phyloP scores from a whole-genome alignment of 495 filamentous ascomycete species.

The Penicillium diatomitis region DNA sequence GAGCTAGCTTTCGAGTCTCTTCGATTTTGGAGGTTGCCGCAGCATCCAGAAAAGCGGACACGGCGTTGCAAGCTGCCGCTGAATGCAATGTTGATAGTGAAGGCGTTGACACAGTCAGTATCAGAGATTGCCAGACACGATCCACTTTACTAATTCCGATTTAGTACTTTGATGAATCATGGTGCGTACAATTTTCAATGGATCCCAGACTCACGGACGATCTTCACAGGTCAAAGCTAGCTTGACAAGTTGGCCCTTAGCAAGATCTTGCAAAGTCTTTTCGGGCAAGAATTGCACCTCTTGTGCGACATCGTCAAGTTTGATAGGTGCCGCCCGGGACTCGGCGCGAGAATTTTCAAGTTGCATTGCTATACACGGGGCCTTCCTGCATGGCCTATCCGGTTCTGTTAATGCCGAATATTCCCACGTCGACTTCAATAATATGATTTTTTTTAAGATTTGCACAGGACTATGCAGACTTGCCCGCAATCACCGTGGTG shows the following conservation, averaged over 20 bases:
- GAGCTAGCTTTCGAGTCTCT: constrained; percentile 28
- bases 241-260: constrained; percentile 31
- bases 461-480: constrained; percentile 7
- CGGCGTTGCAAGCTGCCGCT: constrained; percentile 35
- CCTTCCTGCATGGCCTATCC: constrained; percentile 10
- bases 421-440: too few species aligned
- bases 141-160: constrained; percentile 23
- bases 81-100: constrained; percentile 33
- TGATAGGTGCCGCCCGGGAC: constrained; percentile 4
- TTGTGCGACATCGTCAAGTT: constrained; percentile 30
- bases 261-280: constrained; percentile 27
- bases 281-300: constrained; percentile 32
- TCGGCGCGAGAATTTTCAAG: constrained; percentile 9
- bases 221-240: constrained; percentile 28
- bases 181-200: not conserved
- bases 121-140: constrained; percentile 29
- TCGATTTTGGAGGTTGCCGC: constrained; percentile 28
- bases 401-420: too few species aligned
- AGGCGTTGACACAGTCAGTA: constrained; percentile 29
- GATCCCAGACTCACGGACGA: constrained; percentile 17
- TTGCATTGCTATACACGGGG: constrained; percentile 13
- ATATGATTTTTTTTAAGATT: constrained; percentile 1
- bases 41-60: constrained; percentile 38
- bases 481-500: constrained; percentile 15
- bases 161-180: constrained; percentile 4